Percentiles rank a stretch among this genome's conserved stretches.
Evolutionary conservation across 345 rosid genomes (phyloP).

Genomic region (Acer campestre): DNA sequence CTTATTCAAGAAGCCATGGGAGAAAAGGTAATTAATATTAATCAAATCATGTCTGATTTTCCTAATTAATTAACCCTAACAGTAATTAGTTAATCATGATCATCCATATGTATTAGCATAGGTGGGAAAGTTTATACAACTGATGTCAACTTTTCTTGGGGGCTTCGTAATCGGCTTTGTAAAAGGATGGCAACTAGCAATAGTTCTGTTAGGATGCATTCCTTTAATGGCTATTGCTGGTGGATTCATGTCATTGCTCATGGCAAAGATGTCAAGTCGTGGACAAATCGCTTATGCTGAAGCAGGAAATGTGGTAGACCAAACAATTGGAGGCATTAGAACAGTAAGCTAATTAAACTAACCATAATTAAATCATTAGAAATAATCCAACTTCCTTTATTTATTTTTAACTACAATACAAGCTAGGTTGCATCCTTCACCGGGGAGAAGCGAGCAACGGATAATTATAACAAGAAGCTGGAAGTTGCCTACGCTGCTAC

Average conservation of each 20-base stretch:
- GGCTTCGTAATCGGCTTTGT: slow-evolving; percentile 63
- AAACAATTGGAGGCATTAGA: slow-evolving; percentile 78
- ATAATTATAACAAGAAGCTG: slow-evolving; percentile 58
- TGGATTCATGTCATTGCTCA: slow-evolving; percentile 53
- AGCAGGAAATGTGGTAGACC: slow-evolving; percentile 87
- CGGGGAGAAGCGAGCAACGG: slow-evolving; percentile 76
- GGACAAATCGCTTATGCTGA: slow-evolving; percentile 83
- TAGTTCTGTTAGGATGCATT: slow-evolving; percentile 55
- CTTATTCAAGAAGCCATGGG: slow-evolving; percentile 94
- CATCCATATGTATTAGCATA: slow-evolving; percentile 12
- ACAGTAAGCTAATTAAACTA: slow-evolving; percentile 51
- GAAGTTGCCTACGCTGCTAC: slow-evolving; percentile 55
- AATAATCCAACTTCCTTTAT: not conserved
- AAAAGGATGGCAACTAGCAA: slow-evolving; percentile 61
- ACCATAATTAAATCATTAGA: no score
- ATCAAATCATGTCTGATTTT: not conserved
- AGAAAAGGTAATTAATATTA: slow-evolving; percentile 56
- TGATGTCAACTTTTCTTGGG: slow-evolving; percentile 60
- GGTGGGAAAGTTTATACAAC: slow-evolving; percentile 82
- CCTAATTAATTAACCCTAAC: not conserved
- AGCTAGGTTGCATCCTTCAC: slow-evolving; percentile 83
- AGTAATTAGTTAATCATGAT: not conserved
- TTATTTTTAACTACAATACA: not conserved
- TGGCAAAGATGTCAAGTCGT: slow-evolving; percentile 73
- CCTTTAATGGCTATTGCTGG: slow-evolving; percentile 60